Conservation (phyloP, 2,329 filamentous ascomycete genomes). For the Spiromastix sp. region DNA sequence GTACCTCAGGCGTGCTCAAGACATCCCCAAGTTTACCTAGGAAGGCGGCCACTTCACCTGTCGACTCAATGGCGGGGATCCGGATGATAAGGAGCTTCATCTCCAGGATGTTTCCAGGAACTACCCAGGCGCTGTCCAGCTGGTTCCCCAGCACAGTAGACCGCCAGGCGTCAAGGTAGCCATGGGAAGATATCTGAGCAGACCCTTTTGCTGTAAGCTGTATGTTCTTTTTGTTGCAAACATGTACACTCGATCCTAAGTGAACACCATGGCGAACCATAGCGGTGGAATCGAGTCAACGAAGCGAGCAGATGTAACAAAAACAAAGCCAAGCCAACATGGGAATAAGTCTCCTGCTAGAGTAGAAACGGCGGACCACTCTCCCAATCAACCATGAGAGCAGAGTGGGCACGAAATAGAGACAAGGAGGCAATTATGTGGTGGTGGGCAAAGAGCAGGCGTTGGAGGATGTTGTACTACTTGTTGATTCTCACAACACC, state of each 20-base stretch:
- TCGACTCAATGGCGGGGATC: neutral
- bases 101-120: neutral
- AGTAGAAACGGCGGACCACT: neutral
- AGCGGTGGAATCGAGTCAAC: neutral
- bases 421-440: neutral
- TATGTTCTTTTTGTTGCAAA: conserved; percentile 7
- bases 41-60: too few species aligned
- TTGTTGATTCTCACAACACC: too few species aligned
- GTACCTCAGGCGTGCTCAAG: too few species aligned
- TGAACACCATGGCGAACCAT: conserved; percentile 5
- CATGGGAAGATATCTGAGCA: conserved; percentile 9
- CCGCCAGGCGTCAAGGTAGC: too few species aligned
- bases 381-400: too few species aligned
- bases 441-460: too few species aligned
- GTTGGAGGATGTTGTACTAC: too few species aligned
- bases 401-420: too few species aligned
- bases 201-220: conserved; percentile 15
- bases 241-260: conserved; percentile 8
- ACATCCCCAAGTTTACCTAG: too few species aligned
- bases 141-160: too few species aligned
- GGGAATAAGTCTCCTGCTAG: neutral
- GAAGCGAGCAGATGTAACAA: neutral
- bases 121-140: too few species aligned
- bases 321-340: neutral
- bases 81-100: conserved; percentile 1